A percentile compares a stretch with the other conserved stretches of the same genome.
These are phyloP conservation scores for Rosa lucieae DNA, from an alignment of 306 rosid species.

Conservation along the genomic window DNA sequence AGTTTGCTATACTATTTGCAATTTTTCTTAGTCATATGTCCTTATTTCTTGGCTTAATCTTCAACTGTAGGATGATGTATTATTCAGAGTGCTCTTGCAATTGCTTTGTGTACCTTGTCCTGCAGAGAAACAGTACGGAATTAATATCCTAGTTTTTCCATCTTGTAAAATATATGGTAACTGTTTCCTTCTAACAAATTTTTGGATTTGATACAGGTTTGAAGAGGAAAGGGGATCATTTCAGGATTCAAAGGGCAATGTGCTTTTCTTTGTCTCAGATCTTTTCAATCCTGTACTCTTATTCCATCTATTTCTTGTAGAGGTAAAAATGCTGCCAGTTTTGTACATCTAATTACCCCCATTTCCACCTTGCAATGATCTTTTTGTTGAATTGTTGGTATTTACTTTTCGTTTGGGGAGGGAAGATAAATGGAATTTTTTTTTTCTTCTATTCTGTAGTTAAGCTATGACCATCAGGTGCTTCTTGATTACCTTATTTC, in stretches of 20 bases:
- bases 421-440: not conserved
- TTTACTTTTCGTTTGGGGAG: not conserved
- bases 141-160: no score
- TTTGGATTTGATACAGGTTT: conserved; percentile 39
- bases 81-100: conserved; percentile 79
- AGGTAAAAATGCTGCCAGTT: conserved; percentile 46
- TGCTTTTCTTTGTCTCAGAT: conserved; percentile 48
- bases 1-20: not conserved
- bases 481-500: conserved; percentile 93
- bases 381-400: not conserved
- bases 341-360: conserved; percentile 7
- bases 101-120: no score
- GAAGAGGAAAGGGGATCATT: conserved; percentile 35
- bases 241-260: conserved; percentile 43
- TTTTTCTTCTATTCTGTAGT: conserved; percentile 49
- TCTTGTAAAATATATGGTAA: conserved; percentile 1
- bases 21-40: conserved; percentile 1
- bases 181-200: conserved; percentile 22
- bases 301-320: conserved; percentile 79
- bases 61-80: conserved; percentile 79
- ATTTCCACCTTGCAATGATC: conserved; percentile 8
- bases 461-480: conserved; percentile 90
- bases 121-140: no score
- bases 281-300: conserved; percentile 66
- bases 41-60: conserved; percentile 9